Conservation (phyloP, 768 basidiomycete genomes). For the Pisolithus marmoratus region DNA sequence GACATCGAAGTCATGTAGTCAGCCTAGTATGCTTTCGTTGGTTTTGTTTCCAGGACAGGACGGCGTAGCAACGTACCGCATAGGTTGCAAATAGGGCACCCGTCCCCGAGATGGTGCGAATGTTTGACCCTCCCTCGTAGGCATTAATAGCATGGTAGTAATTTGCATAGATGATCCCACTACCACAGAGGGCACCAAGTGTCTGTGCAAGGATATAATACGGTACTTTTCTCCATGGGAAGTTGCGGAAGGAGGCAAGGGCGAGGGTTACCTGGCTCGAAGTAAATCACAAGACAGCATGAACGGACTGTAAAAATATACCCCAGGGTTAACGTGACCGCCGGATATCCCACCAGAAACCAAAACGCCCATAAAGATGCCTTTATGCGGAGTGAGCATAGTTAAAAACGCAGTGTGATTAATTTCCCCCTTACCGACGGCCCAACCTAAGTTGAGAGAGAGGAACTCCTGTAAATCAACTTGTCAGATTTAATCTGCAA, state of each 20-base stretch:
- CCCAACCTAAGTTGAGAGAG: slow-evolving; percentile 27
- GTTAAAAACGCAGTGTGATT: neutral
- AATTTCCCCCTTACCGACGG: slow-evolving; percentile 18
- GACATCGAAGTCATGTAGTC: slow-evolving; percentile 39
- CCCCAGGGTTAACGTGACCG: slow-evolving; percentile 72
- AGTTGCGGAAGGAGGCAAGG: slow-evolving; percentile 61
- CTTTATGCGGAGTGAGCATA: slow-evolving; percentile 15
- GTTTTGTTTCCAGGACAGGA: neutral
- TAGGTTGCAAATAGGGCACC: slow-evolving; percentile 58
- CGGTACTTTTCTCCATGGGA: slow-evolving; percentile 81
- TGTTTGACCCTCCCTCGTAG: slow-evolving; percentile 48
- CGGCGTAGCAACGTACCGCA: slow-evolving; percentile 36
- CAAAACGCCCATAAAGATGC: slow-evolving; percentile 65
- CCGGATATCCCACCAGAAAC: slow-evolving; percentile 61
- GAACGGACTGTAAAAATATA: slow-evolving; percentile 24
- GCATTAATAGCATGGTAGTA: slow-evolving; percentile 65
- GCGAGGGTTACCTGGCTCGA: slow-evolving; percentile 56
- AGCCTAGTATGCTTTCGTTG: slow-evolving; percentile 23
- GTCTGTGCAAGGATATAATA: slow-evolving; percentile 59
- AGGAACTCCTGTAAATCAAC: slow-evolving; percentile 12
- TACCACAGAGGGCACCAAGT: slow-evolving; percentile 55
- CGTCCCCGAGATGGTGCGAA: slow-evolving; percentile 54
- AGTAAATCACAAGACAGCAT: slow-evolving; percentile 1
- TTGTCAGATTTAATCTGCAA: neutral
- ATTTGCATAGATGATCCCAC: slow-evolving; percentile 53